Conservation (phyloP, 495 filamentous ascomycete genomes). For the Lentithecium fluviatile region DNA sequence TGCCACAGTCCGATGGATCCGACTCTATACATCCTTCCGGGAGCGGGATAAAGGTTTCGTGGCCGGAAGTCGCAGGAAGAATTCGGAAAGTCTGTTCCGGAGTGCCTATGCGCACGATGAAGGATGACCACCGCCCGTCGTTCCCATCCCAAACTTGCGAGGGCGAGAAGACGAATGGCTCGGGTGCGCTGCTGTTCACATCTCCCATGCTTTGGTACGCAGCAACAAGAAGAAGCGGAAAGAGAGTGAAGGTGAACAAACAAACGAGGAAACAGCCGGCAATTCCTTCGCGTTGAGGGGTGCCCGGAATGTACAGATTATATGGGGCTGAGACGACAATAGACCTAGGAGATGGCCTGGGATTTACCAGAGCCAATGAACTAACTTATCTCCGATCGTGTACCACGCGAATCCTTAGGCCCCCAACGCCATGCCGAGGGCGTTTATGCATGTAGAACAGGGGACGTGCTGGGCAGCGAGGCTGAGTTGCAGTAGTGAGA, state of each 20-base stretch:
- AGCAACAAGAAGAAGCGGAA: neutral
- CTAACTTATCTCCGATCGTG: too few species aligned
- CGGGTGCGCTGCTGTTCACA: slow-evolving; percentile 5
- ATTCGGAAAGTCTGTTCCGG: slow-evolving; percentile 26
- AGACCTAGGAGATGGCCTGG: too few species aligned
- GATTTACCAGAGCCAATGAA: too few species aligned
- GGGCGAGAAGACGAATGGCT: slow-evolving; percentile 18
- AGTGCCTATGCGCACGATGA: slow-evolving; percentile 22
- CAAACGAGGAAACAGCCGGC: neutral
- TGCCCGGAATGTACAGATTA: too few species aligned
- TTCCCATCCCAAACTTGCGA: slow-evolving; percentile 27
- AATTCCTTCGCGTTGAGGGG: too few species aligned
- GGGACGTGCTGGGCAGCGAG: too few species aligned
- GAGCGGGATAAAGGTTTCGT: slow-evolving; percentile 14
- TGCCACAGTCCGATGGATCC: slow-evolving; percentile 16
- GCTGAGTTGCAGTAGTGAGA: too few species aligned
- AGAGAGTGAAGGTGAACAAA: neutral
- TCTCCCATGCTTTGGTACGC: neutral
- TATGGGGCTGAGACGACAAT: too few species aligned
- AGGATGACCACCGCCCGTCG: slow-evolving; percentile 28
- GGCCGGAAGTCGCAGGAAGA: slow-evolving; percentile 1
- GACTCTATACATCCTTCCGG: slow-evolving; percentile 11
- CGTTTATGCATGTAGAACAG: too few species aligned
- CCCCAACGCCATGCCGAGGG: too few species aligned
- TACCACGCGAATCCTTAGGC: too few species aligned